Evolutionary conservation across 306 rosid genomes (phyloP).

Genomic region (Arachis stenosperma): DNA sequence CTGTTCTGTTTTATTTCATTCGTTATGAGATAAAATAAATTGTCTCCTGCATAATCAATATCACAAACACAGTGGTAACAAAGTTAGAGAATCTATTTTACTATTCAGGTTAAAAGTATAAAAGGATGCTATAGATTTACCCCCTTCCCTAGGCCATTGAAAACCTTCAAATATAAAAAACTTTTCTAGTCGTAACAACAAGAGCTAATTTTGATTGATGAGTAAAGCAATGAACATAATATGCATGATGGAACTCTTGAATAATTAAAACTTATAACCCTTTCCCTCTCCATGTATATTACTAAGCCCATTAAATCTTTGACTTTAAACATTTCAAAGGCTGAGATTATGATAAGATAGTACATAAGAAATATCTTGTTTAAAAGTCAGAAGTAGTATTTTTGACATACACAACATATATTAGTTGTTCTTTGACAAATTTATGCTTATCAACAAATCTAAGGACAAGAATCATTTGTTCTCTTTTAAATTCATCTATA

Average conservation of each 20-base stretch:
- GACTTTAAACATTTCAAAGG: not conserved
- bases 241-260: not conserved
- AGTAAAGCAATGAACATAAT: not conserved
- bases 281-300: not conserved
- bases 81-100: too few species aligned
- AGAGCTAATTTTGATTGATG: not conserved
- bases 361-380: not conserved
- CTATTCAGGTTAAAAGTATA: too few species aligned
- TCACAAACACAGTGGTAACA: too few species aligned
- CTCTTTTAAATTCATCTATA: too few species aligned
- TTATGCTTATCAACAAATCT: too few species aligned
- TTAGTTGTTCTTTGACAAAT: not conserved
- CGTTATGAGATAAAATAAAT: too few species aligned
- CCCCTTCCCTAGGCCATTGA: not conserved
- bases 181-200: not conserved
- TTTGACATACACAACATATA: not conserved
- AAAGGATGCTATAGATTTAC: too few species aligned
- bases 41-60: too few species aligned
- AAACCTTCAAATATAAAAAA: not conserved
- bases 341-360: not conserved
- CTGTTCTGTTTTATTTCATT: too few species aligned
- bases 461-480: too few species aligned
- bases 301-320: not conserved
- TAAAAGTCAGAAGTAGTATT: not conserved
- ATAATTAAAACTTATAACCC: not conserved